These are phyloP conservation scores for Coelastrella sp. DNA, from an alignment of 139 green algal genomes.

Conservation along the genomic window DNA sequence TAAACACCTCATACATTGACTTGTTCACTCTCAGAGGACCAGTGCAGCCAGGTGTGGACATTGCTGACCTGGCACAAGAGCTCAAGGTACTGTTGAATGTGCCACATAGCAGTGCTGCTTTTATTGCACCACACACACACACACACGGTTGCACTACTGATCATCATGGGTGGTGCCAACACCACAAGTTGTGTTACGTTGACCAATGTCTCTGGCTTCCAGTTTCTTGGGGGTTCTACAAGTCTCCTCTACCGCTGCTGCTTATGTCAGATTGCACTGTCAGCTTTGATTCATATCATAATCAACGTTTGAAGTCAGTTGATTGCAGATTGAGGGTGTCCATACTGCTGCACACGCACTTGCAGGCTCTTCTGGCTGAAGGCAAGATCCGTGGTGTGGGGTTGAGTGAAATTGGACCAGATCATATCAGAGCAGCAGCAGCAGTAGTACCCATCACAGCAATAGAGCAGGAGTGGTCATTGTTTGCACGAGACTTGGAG, in stretches of 20 bases:
- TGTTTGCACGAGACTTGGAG: constrained; percentile 79
- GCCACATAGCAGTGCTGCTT: not conserved
- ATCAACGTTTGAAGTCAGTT: no score
- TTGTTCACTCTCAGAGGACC: constrained; percentile 43
- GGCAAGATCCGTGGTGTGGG: constrained; percentile 83
- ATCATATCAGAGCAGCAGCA: constrained; percentile 73
- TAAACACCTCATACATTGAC: constrained; percentile 46
- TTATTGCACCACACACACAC: no score
- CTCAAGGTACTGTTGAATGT: constrained; percentile 35
- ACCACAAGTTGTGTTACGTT: no score
- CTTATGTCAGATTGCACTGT: no score
- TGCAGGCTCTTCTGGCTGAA: constrained; percentile 62
- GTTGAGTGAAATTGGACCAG: constrained; percentile 70
- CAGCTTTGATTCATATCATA: no score
- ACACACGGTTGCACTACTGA: no score
- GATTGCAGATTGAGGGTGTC: no score
- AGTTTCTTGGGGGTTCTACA: no score
- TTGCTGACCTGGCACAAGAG: not conserved
- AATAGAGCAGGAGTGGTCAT: constrained; percentile 78
- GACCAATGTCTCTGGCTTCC: no score
- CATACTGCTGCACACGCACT: no score
- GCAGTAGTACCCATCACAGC: constrained; percentile 76
- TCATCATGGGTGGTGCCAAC: no score
- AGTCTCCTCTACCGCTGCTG: no score
- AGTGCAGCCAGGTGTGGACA: not conserved